phyloP scores from a whole-genome alignment of 495 filamentous ascomycete genomes.

The Annulohypoxylon nitens region DNA sequence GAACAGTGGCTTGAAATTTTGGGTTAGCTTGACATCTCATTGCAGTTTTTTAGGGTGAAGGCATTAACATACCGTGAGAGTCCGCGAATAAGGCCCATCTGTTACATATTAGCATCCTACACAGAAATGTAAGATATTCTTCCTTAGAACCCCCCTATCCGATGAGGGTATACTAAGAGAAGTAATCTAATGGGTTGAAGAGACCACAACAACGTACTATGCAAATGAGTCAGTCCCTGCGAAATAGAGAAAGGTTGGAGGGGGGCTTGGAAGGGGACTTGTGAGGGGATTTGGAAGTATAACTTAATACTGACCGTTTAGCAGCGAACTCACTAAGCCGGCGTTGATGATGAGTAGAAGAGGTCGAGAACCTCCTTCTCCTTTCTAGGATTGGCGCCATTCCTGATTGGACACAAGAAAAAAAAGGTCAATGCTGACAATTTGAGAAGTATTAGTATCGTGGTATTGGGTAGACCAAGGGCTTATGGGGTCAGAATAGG shows the following conservation, averaged over 20 bases:
- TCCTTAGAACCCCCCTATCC: not conserved
- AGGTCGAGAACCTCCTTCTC: slow-evolving; percentile 42
- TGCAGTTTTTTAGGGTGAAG: not conserved
- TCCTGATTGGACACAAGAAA: slow-evolving; percentile 10
- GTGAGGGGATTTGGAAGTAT: not conserved
- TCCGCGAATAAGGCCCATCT: slow-evolving; percentile 60
- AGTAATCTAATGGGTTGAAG: not conserved
- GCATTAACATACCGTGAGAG: slow-evolving; percentile 58
- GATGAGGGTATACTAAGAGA: not conserved
- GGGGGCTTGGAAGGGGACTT: too few relatives aligned
- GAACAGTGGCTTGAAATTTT: slow-evolving; percentile 68
- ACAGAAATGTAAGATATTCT: not conserved
- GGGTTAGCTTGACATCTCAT: slow-evolving; percentile 34
- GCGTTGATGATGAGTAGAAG: slow-evolving; percentile 37
- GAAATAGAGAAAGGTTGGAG: not conserved
- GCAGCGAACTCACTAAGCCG: slow-evolving; percentile 41
- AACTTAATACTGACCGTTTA: slow-evolving; percentile 42
- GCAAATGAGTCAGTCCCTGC: slow-evolving; percentile 14
- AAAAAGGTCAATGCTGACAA: slow-evolving; percentile 15
- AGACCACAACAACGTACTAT: slow-evolving; percentile 25
- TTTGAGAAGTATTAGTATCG: slow-evolving; percentile 11
- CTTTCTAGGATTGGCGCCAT: slow-evolving; percentile 36
- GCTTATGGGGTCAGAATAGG: not conserved
- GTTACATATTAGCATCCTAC: slow-evolving; percentile 19
- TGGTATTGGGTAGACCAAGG: not conserved